phyloP scores from a whole-genome alignment of 139 green algal species.

The Mesotaenium endlicherianum region DNA sequence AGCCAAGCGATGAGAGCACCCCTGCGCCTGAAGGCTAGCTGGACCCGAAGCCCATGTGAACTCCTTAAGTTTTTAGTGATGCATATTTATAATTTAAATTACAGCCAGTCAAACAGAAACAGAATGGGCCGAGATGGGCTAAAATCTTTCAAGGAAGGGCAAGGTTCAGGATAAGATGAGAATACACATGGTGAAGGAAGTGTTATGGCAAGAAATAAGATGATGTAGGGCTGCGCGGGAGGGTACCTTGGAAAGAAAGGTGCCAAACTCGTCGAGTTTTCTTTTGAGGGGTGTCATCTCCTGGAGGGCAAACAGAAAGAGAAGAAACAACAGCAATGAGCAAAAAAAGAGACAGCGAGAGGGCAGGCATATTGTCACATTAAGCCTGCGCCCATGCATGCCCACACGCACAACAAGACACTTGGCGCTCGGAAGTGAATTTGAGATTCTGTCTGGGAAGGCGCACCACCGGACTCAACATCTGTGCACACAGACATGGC shows the following conservation, averaged over 20 bases:
- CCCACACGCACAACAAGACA: background rate
- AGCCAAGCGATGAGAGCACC: too few relatives aligned
- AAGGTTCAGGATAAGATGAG: background rate
- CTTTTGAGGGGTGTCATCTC: slow-evolving; percentile 95
- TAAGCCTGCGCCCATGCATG: background rate
- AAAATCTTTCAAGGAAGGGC: background rate
- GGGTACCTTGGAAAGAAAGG: slow-evolving; percentile 82
- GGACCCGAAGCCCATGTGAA: too few relatives aligned
- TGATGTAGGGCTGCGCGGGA: background rate
- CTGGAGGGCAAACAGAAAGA: slow-evolving; percentile 55
- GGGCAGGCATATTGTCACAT: background rate
- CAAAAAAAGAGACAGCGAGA: too few relatives aligned
- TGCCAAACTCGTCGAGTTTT: slow-evolving; percentile 96
- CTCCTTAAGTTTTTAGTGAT: too few relatives aligned
- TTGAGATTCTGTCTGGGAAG: background rate
- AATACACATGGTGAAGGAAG: background rate
- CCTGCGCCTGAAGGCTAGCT: too few relatives aligned
- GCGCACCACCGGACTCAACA: too few relatives aligned
- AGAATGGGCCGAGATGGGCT: too few relatives aligned
- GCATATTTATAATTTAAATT: too few relatives aligned
- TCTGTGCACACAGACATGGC: too few relatives aligned
- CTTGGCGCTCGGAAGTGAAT: background rate
- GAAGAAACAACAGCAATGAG: too few relatives aligned
- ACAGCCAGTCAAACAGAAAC: too few relatives aligned
- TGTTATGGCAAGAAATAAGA: background rate